Base-by-base conservation (phyloP, 495 filamentous ascomycete species). In the Gamarada debralockiae region DNA sequence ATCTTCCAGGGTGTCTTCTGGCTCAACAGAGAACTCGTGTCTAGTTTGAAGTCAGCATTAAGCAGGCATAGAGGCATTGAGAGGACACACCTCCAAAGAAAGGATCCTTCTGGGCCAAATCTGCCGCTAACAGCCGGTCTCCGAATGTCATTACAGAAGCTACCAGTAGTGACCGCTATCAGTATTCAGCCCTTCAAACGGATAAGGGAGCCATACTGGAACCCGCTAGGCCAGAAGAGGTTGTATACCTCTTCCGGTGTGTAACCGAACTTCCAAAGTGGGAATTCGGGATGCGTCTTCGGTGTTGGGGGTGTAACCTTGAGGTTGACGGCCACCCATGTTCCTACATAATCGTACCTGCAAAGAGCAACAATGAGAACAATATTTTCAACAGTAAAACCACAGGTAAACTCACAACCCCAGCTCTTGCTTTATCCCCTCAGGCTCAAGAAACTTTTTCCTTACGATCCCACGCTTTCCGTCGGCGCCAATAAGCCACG, bases 281-380 rank as follows among this genome's bases (percentile, higher is more conserved):
- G 70, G 22, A 79, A 77, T 0, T 67, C 50, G 1, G 75, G 76
- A 54, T 81, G 78, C 0, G 73, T 72, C 40, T 73, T 55, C 40
- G 60, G 61, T 4, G 67, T 77, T 3, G 78, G 76, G 1, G 70
- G 53, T 1, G 59, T 61, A 8, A 79, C 65, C 29, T 76, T 41
- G 65, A 73, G 70, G 36, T 81, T 81, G 1, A 73, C 53, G n/a
- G 78, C 75, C 13, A 79, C 71, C 76, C 77, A 81, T 0, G 67
- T 74, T 48, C 70, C 78, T 34, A 74, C 68, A n/a, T n/a, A n/a
- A n/a, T n/a, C n/a, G n/a, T n/a, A n/a, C n/a, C n/a, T n/a, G n/a
- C n/a, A n/a, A n/a, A n/a, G n/a, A n/a, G n/a, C n/a, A n/a, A n/a
- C n/a, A n/a, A n/a, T n/a, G n/a, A n/a, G n/a, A n/a, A n/a, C n/a